Evolutionary conservation across 345 rosid species (phyloP).

Genomic region (Tarenaya hassleriana): DNA sequence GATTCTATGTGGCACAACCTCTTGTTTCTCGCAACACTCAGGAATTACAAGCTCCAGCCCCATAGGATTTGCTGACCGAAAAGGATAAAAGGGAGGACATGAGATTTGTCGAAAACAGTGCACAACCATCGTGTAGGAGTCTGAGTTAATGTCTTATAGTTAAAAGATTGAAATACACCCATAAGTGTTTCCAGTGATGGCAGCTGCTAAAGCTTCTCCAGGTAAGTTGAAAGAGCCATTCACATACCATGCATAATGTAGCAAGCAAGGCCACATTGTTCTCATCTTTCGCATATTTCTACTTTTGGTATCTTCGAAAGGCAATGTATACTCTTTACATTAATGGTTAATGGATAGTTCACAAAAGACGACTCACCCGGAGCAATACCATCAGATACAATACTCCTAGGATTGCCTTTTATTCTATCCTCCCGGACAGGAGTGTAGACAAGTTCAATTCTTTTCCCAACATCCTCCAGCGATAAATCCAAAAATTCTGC

Average conservation of each 20-base stretch:
- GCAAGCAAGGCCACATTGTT: too few relatives aligned
- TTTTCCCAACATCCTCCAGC: conserved; percentile 70
- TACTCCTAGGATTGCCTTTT: conserved; percentile 59
- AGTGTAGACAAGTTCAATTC: conserved; percentile 69
- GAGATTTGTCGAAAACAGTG: conserved; percentile 10
- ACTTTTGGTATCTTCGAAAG: background rate
- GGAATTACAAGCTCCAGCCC: conserved; percentile 74
- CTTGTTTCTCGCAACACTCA: conserved; percentile 63
- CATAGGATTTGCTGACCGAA: conserved; percentile 73
- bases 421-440: conserved; percentile 85
- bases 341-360: conserved; percentile 7
- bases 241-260: too few relatives aligned
- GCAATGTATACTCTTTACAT: conserved; percentile 9
- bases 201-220: too few relatives aligned
- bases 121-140: background rate
- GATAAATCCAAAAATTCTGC: conserved; percentile 81
- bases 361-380: conserved; percentile 57
- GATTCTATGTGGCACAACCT: conserved; percentile 61
- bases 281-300: too few relatives aligned
- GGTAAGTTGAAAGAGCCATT: too few relatives aligned
- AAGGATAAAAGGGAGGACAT: conserved; percentile 17
- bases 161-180: too few relatives aligned
- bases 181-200: too few relatives aligned
- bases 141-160: too few relatives aligned
- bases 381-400: conserved; percentile 53